Evolutionary conservation across 768 basidiomycete genomes (phyloP).

Genomic region (Hygrophorus russula): DNA sequence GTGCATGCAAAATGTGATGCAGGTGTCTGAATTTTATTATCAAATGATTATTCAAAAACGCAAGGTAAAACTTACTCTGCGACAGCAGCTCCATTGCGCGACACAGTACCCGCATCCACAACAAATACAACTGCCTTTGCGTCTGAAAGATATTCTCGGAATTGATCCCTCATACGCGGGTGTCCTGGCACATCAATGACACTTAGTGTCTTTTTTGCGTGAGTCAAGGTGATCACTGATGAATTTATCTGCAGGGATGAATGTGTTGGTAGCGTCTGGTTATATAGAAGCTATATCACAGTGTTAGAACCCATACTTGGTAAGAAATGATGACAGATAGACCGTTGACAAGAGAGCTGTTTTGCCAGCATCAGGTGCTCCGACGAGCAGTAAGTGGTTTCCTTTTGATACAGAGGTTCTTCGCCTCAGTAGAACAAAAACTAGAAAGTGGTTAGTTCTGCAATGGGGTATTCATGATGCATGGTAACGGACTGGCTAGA

Average conservation of each 20-base stretch:
- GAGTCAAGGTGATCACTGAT: slow-evolving; percentile 32
- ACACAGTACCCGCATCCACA: slow-evolving; percentile 69
- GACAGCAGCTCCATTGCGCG: slow-evolving; percentile 60
- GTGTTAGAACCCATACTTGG: background rate
- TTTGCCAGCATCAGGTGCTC: slow-evolving; percentile 70
- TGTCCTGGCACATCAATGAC: slow-evolving; percentile 80
- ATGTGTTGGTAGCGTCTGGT: slow-evolving; percentile 54
- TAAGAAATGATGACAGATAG: slow-evolving; percentile 16
- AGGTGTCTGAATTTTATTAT: slow-evolving; percentile 41
- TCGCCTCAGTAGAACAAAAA: slow-evolving; percentile 31
- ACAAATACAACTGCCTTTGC: slow-evolving; percentile 67
- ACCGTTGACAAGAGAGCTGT: slow-evolving; percentile 68
- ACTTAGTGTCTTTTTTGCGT: slow-evolving; percentile 32
- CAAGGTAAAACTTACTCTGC: slow-evolving; percentile 46
- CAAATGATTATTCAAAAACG: slow-evolving; percentile 2
- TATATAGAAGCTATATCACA: slow-evolving; percentile 46
- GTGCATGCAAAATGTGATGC: slow-evolving; percentile 56
- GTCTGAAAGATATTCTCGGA: slow-evolving; percentile 49
- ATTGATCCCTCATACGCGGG: slow-evolving; percentile 66
- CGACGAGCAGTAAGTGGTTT: slow-evolving; percentile 62
- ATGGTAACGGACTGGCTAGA: slow-evolving; percentile 27
- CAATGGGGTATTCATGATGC: background rate
- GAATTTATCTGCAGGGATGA: slow-evolving; percentile 70
- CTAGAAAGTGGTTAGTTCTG: slow-evolving; percentile 16
- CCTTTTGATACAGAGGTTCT: slow-evolving; percentile 37